Conservation (phyloP, 1,139 yeast genomes). For the Blastobotrys malaysiensis region DNA sequence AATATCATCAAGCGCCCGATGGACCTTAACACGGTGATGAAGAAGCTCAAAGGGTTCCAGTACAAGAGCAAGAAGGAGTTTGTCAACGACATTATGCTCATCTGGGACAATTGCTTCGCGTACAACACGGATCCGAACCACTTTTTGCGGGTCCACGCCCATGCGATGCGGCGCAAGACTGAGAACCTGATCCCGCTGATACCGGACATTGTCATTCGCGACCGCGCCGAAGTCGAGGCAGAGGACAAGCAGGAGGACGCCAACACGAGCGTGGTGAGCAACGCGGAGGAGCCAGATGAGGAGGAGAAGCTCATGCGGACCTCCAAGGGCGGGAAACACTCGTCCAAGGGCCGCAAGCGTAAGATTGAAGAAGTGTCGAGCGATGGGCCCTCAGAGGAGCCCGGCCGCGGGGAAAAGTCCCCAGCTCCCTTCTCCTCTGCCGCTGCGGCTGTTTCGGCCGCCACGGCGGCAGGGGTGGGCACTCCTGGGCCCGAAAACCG, state of each 20-base stretch:
- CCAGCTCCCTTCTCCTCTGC: constrained; percentile 4
- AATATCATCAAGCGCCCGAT: constrained; percentile 86
- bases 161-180: constrained; percentile 93
- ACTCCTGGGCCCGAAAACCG: not conserved
- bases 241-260: constrained; percentile 53
- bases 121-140: constrained; percentile 96
- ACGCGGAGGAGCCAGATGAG: constrained; percentile 24
- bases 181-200: constrained; percentile 69
- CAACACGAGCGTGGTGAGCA: constrained; percentile 35
- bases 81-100: constrained; percentile 88
- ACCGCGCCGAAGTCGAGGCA: constrained; percentile 78
- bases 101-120: constrained; percentile 90
- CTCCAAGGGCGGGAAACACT: constrained; percentile 20
- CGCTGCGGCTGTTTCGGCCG: too few species aligned
- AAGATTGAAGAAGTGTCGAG: constrained; percentile 25
- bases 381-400: constrained; percentile 21
- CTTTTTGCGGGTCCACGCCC: constrained; percentile 82
- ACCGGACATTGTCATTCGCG: constrained; percentile 80
- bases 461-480: too few species aligned
- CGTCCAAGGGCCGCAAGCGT: constrained; percentile 26
- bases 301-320: constrained; percentile 3
- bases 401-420: constrained; percentile 2
- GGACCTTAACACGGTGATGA: constrained; percentile 94
- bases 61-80: constrained; percentile 82
- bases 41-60: constrained; percentile 74